Evolutionary conservation across 306 rosid species (phyloP), one percentile per base, ranked within the genome.

Genomic region (Cajanus cajan): DNA sequence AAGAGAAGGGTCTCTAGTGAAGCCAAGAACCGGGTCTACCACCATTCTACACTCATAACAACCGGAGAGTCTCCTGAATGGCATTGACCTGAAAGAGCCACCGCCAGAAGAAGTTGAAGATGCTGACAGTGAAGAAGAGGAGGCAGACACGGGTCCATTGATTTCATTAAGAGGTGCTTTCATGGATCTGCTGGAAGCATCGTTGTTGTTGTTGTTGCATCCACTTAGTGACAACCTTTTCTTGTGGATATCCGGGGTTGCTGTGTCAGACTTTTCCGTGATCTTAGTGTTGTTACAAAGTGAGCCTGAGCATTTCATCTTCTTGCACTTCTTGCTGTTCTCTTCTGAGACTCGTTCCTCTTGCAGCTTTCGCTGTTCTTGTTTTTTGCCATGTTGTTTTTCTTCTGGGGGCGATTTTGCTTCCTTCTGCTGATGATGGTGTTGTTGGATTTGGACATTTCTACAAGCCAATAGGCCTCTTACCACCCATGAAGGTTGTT

Each of bases 21-120:
- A 80, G 40, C 97, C 98, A 48, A 91, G 89, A 61, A 93, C 90
- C 2, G 99, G 99, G 50, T 95, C 97, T n/a, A 93, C 93, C 77
- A 93, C 98, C 98, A 95, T 95, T 76, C 93, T 77, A 69, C 99
- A 95, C 81, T 95, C 99, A 37, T 93, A 93, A 77, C 99, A 95
- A 41, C 97, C 99, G 7, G 97, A 93, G 81, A 95, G 88, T 76
- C 97, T 93, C 71, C 98, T 76, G 80, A 95, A 95, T 13, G 97
- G 97, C 94, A 94, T 90, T 85, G 90, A 95, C 45, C 87, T 85
- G 12, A 91, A 91, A 52, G 98, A 95, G 8, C 94, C 94, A 2
- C 67, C 86, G 1, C 43, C 84, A 13, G 97, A 90, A 34, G 97
- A 89, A 72, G 21, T 73, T 39, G 94, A 88, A 82, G 97, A 86